Conservation (phyloP, 768 basidiomycete species). For the Zangia roseola region DNA sequence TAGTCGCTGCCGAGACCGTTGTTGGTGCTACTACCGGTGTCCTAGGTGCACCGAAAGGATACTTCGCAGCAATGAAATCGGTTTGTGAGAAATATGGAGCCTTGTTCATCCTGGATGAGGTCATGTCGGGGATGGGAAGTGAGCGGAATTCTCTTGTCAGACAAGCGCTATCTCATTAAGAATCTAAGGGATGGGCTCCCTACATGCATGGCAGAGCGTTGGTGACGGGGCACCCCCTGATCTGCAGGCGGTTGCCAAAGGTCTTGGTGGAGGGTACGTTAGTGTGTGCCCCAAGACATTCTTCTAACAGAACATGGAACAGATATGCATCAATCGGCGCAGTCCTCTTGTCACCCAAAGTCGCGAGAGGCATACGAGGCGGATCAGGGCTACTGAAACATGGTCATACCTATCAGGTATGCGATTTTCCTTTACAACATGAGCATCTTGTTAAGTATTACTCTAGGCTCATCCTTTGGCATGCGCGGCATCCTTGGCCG, state of each 20-base stretch:
- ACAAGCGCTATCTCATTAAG: background rate
- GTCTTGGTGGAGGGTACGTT: slow-evolving; percentile 81
- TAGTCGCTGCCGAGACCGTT: slow-evolving; percentile 84
- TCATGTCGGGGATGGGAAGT: slow-evolving; percentile 93
- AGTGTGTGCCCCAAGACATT: background rate
- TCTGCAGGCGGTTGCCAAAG: slow-evolving; percentile 87
- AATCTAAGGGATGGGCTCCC: slow-evolving; percentile 72
- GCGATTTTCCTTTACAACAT: background rate
- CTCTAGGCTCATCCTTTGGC: slow-evolving; percentile 67
- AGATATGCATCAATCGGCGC: slow-evolving; percentile 86
- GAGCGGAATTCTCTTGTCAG: slow-evolving; percentile 31
- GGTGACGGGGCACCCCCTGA: slow-evolving; percentile 80
- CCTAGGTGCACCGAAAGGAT: slow-evolving; percentile 76
- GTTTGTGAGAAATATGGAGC: slow-evolving; percentile 72
- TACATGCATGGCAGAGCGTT: slow-evolving; percentile 84
- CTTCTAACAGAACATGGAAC: slow-evolving; percentile 6
- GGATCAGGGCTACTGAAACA: slow-evolving; percentile 78
- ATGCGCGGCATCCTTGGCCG: slow-evolving; percentile 79
- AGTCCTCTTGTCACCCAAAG: slow-evolving; percentile 67
- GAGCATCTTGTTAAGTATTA: slow-evolving; percentile 1
- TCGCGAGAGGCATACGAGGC: slow-evolving; percentile 67
- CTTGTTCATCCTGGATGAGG: slow-evolving; percentile 86
- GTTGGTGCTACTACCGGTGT: slow-evolving; percentile 84
- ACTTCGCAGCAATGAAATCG: slow-evolving; percentile 82
- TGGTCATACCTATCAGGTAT: slow-evolving; percentile 82